phyloP scores from a whole-genome alignment of 2,329 filamentous ascomycete species.

The Beauveria scarabaeidicola region DNA sequence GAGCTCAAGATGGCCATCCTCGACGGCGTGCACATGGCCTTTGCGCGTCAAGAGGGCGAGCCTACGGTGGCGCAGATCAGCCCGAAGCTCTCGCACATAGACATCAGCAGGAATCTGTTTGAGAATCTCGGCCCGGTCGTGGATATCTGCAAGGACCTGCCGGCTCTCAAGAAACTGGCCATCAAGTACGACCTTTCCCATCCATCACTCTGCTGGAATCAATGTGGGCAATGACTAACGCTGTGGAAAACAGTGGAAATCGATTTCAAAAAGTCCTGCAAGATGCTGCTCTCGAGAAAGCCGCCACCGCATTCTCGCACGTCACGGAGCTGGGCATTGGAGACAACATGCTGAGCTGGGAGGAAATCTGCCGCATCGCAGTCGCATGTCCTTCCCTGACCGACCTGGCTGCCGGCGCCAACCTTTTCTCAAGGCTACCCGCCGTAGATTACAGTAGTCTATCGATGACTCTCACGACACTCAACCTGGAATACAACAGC shows the following conservation, averaged over 20 bases:
- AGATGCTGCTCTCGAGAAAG: conserved; percentile 22
- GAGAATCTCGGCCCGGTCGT: conserved; percentile 57
- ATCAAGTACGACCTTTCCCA: conserved; percentile 52
- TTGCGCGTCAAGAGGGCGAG: conserved; percentile 24
- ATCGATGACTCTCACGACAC: conserved; percentile 44
- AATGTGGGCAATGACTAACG: conserved; percentile 7
- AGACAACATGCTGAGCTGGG: conserved; percentile 58
- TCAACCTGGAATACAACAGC: conserved; percentile 66
- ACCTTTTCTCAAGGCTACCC: conserved; percentile 48
- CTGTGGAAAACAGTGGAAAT: conserved; percentile 53
- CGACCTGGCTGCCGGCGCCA: conserved; percentile 45
- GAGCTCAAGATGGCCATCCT: conserved; percentile 76
- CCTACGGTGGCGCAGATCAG: conserved; percentile 42
- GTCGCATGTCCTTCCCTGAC: conserved; percentile 44
- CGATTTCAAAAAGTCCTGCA: conserved; percentile 47
- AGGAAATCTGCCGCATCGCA: conserved; percentile 49
- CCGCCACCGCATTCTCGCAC: conserved; percentile 35
- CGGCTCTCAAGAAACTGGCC: conserved; percentile 56
- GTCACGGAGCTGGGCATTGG: conserved; percentile 57
- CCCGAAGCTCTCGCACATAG: conserved; percentile 66
- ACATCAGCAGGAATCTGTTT: conserved; percentile 79
- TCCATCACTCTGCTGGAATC: not conserved
- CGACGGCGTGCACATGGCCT: conserved; percentile 60
- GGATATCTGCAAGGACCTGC: conserved; percentile 62
- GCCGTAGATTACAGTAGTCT: conserved; percentile 31